Evolutionary conservation across 495 filamentous ascomycete species (phyloP).

Genomic region (Hypoxylon fragiforme): DNA sequence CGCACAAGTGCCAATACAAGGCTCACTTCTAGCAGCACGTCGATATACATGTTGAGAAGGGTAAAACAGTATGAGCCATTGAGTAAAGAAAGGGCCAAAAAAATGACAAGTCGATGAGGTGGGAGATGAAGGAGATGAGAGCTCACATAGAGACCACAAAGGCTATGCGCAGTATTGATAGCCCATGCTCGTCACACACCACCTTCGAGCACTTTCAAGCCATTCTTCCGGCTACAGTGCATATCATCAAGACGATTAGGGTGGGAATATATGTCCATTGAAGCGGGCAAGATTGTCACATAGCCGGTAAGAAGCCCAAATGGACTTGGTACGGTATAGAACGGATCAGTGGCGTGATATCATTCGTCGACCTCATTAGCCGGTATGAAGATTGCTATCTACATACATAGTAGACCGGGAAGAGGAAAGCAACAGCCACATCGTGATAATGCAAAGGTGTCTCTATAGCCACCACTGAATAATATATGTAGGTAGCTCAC

Average conservation of each 20-base stretch:
- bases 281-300: conserved; percentile 14
- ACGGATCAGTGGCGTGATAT: conserved; percentile 16
- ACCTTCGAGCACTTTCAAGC: conserved; percentile 8
- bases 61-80: not conserved
- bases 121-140: not conserved
- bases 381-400: conserved; percentile 25
- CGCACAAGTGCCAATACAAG: conserved; percentile 15
- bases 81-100: too few relatives aligned
- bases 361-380: conserved; percentile 35
- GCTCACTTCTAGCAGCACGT: conserved; percentile 13
- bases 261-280: not conserved
- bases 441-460: not conserved
- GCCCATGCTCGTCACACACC: not conserved
- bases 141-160: conserved; percentile 3
- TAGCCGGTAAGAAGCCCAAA: conserved; percentile 22
- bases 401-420: conserved; percentile 24
- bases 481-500: too few relatives aligned
- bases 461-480: not conserved
- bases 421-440: conserved; percentile 14
- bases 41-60: conserved; percentile 19
- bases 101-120: too few relatives aligned
- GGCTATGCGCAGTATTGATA: conserved; percentile 13
- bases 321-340: conserved; percentile 12
- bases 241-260: conserved; percentile 17
- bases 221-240: conserved; percentile 19